phyloP scores from a whole-genome alignment of 257 asterid genomes.

The Solanum appendiculatum region DNA sequence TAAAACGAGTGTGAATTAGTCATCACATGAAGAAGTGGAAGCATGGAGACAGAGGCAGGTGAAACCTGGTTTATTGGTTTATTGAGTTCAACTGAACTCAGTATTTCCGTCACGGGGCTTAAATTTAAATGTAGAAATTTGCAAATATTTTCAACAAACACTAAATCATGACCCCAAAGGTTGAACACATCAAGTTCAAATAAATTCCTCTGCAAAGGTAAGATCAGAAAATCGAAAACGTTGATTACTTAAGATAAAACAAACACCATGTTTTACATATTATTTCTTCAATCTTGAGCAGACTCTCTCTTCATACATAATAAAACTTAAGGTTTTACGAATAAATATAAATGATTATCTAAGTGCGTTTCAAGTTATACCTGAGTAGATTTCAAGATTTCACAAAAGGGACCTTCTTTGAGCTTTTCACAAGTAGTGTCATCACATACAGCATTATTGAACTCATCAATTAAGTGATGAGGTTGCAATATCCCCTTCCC shows the following conservation, averaged over 20 bases:
- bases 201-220: not conserved
- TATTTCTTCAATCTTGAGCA: not conserved
- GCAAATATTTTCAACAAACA: not conserved
- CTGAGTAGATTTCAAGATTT: constrained; percentile 73
- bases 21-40: not conserved
- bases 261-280: not conserved
- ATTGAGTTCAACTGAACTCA: not conserved
- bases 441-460: constrained; percentile 46
- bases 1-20: not conserved
- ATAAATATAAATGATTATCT: not conserved
- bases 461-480: constrained; percentile 76
- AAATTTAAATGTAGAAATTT: not conserved
- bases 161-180: not conserved
- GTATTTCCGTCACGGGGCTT: not conserved
- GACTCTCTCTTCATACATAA: not conserved
- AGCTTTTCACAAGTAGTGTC: constrained; percentile 37
- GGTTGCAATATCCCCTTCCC: constrained; percentile 95
- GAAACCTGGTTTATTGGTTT: not conserved
- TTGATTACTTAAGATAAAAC: not conserved
- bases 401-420: constrained; percentile 72
- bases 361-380: constrained; percentile 14
- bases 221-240: not conserved
- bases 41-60: not conserved
- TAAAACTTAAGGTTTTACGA: not conserved
- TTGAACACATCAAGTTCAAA: not conserved